These are phyloP conservation scores for Trichoderma endophyticum DNA, from an alignment of 2,329 filamentous ascomycete genomes.

Conservation along the genomic window DNA sequence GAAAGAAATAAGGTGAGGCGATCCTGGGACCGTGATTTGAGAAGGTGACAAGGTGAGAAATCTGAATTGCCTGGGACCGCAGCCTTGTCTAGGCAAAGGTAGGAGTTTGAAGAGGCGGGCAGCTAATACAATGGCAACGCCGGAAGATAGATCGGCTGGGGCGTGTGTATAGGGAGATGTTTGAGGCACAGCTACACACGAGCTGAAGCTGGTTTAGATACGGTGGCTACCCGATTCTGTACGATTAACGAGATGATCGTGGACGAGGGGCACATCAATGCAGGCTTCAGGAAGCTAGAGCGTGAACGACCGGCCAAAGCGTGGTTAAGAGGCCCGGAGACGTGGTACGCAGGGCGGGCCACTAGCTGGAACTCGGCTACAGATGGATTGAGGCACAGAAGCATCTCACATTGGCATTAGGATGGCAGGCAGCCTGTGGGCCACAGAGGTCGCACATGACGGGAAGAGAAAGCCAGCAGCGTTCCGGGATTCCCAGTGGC, in stretches of 20 bases:
- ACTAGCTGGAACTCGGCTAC: not conserved
- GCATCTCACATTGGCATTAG: not conserved
- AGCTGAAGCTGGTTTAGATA: not conserved
- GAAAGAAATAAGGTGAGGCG: not conserved
- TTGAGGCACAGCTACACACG: not conserved
- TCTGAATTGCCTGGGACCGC: no score
- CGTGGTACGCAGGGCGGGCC: not conserved
- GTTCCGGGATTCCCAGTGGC: not conserved
- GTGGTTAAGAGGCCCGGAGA: constrained; percentile 10
- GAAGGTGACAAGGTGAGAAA: not conserved
- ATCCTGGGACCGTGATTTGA: not conserved
- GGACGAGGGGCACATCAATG: constrained; percentile 9
- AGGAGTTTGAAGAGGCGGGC: not conserved
- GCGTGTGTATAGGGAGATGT: not conserved
- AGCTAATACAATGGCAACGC: not conserved
- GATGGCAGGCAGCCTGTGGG: constrained; percentile 9
- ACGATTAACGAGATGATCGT: constrained; percentile 4
- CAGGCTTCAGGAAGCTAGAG: constrained; percentile 10
- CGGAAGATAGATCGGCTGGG: not conserved
- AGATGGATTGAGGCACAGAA: not conserved
- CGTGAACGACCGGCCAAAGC: constrained; percentile 2
- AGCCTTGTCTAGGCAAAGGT: not conserved
- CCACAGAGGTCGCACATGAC: constrained; percentile 5
- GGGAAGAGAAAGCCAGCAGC: not conserved
- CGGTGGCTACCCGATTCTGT: not conserved